Percentiles rank a stretch among this genome's conserved stretches.
Conservation (phyloP, 345 rosid genomes). For the Citrus sp. region DNA sequence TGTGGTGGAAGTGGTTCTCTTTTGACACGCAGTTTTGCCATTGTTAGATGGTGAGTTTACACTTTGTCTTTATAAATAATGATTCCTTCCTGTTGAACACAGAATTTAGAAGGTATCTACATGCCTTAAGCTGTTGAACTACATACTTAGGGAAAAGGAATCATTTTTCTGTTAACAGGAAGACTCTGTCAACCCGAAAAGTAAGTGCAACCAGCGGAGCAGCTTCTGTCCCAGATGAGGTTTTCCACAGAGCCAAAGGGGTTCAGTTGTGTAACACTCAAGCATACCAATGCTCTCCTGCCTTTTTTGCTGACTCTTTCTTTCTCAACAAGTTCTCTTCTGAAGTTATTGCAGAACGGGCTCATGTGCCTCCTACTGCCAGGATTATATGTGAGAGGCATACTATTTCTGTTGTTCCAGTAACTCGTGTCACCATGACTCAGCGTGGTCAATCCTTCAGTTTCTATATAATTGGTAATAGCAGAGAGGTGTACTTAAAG, state of each 20-base stretch:
- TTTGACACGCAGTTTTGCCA: constrained; percentile 53
- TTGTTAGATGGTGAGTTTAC: constrained; percentile 64
- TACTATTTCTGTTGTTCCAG: constrained; percentile 79
- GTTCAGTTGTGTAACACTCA: constrained; percentile 93
- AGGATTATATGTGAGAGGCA: constrained; percentile 93
- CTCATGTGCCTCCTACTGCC: constrained; percentile 61
- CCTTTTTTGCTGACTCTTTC: constrained; percentile 88
- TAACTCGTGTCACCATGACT: constrained; percentile 83
- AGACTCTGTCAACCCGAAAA: constrained; percentile 71
- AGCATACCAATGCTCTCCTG: constrained; percentile 85
- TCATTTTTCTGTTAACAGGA: constrained; percentile 44
- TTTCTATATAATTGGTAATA: constrained; percentile 80
- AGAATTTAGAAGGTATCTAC: not conserved
- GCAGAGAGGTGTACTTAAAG: constrained; percentile 83
- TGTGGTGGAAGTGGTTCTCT: constrained; percentile 71
- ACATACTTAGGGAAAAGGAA: not conserved
- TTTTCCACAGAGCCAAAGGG: constrained; percentile 87
- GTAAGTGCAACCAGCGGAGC: constrained; percentile 89
- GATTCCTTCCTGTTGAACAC: not conserved
- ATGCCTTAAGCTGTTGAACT: no score
- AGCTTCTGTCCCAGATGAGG: constrained; percentile 91
- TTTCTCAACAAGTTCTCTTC: constrained; percentile 91
- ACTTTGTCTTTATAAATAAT: not conserved
- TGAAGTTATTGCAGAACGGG: constrained; percentile 75
- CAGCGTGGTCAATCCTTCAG: constrained; percentile 70